phyloP scores from a whole-genome alignment of 331 rosid genomes.

The Rosa hybrid region DNA sequence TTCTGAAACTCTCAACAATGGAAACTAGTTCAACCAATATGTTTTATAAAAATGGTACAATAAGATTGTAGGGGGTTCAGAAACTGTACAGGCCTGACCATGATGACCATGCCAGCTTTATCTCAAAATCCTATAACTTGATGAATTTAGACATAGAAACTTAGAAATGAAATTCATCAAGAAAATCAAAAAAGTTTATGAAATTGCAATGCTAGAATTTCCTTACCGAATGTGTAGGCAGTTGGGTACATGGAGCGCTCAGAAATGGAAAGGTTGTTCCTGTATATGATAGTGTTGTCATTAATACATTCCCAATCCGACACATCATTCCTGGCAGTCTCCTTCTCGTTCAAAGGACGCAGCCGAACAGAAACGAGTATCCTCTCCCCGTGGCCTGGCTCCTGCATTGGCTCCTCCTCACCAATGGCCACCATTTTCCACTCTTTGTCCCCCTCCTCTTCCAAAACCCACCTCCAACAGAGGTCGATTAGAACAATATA shows the following conservation, averaged over 20 bases:
- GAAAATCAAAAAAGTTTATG: background rate
- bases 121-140: conserved; percentile 7
- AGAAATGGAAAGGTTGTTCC: conserved; percentile 75
- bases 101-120: background rate
- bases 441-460: conserved; percentile 19
- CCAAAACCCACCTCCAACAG: conserved; percentile 36
- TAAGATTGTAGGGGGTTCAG: background rate
- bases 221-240: conserved; percentile 80
- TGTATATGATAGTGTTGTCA: conserved; percentile 70
- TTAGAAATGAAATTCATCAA: conserved; percentile 3
- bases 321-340: conserved; percentile 58
- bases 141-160: conserved; percentile 13
- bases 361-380: conserved; percentile 76
- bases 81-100: conserved; percentile 12
- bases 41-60: conserved; percentile 3
- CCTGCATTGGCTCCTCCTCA: conserved; percentile 59
- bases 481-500: conserved; percentile 32
- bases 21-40: conserved; percentile 24
- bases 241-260: conserved; percentile 88
- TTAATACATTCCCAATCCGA: conserved; percentile 92
- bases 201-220: conserved; percentile 16
- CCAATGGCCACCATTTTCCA: conserved; percentile 70
- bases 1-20: conserved; percentile 3
- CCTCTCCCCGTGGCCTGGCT: conserved; percentile 45
- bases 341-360: conserved; percentile 74